phyloP scores from a whole-genome alignment of 352 stramenopile genomes.

The Globisporangium spinosum region DNA sequence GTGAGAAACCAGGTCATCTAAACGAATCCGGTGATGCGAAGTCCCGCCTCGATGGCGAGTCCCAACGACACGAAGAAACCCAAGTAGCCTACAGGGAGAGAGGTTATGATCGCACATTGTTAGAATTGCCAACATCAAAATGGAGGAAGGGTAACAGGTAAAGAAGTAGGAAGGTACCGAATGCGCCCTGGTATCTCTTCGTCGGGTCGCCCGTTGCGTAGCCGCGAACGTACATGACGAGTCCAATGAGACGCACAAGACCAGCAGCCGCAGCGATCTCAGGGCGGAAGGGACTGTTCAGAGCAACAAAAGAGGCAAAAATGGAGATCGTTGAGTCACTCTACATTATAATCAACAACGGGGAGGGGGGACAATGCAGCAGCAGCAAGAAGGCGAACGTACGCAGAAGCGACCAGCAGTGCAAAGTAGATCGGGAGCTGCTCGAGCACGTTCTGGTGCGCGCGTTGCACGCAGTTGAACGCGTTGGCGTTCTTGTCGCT shows the following conservation, averaged over 20 bases:
- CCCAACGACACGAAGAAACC: constrained; percentile 33
- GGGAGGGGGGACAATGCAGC: neutral
- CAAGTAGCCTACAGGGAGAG: constrained; percentile 39
- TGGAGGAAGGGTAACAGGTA: neutral
- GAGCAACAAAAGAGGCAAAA: neutral
- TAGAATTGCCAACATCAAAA: neutral
- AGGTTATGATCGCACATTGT: neutral
- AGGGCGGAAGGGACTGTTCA: constrained; percentile 57
- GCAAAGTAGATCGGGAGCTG: constrained; percentile 71
- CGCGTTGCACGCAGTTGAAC: constrained; percentile 91
- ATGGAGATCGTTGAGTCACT: neutral
- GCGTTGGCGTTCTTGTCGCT: constrained; percentile 85
- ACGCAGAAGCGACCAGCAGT: constrained; percentile 55
- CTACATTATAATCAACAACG: neutral
- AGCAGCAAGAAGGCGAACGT: constrained; percentile 19
- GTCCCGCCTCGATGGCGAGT: constrained; percentile 15
- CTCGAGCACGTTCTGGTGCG: constrained; percentile 91
- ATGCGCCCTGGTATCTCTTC: constrained; percentile 52
- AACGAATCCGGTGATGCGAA: constrained; percentile 11
- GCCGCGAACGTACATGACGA: constrained; percentile 60
- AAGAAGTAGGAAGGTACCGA: constrained; percentile 34
- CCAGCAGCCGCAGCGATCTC: constrained; percentile 44
- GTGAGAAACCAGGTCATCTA: neutral
- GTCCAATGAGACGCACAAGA: constrained; percentile 44
- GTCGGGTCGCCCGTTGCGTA: constrained; percentile 62